Conservation (phyloP, 129 eudicot genomes). For the Chrysanthemum makinoi region DNA sequence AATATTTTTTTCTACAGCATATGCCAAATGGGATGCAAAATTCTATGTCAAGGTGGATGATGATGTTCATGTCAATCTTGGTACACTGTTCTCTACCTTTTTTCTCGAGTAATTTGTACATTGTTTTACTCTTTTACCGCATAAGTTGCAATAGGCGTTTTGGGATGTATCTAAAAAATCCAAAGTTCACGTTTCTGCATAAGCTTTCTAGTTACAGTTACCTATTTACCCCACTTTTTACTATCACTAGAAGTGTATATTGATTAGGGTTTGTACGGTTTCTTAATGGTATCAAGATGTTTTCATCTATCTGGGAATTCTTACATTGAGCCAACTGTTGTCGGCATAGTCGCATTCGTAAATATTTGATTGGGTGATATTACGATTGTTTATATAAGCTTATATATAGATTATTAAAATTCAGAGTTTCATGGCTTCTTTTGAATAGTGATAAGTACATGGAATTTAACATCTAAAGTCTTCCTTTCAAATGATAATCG, state of each 20-base stretch:
- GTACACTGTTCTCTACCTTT: constrained; percentile 30
- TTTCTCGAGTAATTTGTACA: neutral
- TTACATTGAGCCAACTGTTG: neutral
- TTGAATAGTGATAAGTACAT: too few relatives aligned
- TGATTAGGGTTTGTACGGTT: neutral
- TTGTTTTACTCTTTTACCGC: constrained; percentile 4
- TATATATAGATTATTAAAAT: too few relatives aligned
- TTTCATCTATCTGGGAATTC: neutral
- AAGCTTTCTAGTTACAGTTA: neutral
- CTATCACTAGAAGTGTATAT: neutral
- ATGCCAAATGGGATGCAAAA: constrained; percentile 85
- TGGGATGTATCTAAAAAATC: neutral
- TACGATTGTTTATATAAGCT: neutral
- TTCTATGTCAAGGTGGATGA: constrained; percentile 83
- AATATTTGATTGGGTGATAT: neutral
- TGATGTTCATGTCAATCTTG: constrained; percentile 86
- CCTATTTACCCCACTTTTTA: neutral
- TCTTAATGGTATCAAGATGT: neutral
- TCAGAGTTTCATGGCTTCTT: too few relatives aligned
- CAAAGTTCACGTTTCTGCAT: neutral
- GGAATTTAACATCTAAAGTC: too few relatives aligned
- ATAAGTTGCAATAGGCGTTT: constrained; percentile 11
- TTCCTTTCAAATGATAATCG: neutral
- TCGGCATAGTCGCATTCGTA: neutral
- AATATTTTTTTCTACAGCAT: constrained; percentile 77